Evolutionary conservation across 371 early-diverging fungal species (phyloP).

Genomic region (Rhizomucor pusillus): DNA sequence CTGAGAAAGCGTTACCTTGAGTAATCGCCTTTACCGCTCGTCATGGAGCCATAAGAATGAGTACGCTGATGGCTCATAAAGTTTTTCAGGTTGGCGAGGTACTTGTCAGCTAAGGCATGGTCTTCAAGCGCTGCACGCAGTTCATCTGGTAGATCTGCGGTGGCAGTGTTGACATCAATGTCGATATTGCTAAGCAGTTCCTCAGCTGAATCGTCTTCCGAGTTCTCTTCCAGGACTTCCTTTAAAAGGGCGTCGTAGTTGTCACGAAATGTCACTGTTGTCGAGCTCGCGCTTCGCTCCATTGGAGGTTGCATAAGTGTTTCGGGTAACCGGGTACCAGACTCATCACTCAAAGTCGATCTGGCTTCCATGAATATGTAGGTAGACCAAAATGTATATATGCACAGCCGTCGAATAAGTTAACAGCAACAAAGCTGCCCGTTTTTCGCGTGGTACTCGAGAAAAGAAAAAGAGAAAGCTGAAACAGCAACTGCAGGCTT

Average conservation of each 20-base stretch:
- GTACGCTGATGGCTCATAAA: conserved; percentile 50
- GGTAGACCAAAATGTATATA: too few species aligned
- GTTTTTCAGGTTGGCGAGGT: conserved; percentile 43
- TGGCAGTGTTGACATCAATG: conserved; percentile 42
- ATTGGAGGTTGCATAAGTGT: conserved; percentile 15
- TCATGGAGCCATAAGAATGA: conserved; percentile 37
- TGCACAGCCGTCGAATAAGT: too few species aligned
- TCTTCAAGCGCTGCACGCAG: conserved; percentile 54
- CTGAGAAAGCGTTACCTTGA: conserved; percentile 42
- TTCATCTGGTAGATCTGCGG: conserved; percentile 50
- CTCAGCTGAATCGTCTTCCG: conserved; percentile 38
- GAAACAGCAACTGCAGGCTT: too few species aligned
- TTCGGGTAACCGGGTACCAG: too few species aligned
- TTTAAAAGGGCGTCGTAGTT: conserved; percentile 59
- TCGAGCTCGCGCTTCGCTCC: conserved; percentile 39
- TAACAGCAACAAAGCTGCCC: too few species aligned
- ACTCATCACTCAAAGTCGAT: too few species aligned
- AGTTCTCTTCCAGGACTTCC: conserved; percentile 57
- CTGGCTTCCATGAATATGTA: too few species aligned
- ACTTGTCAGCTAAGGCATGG: conserved; percentile 46
- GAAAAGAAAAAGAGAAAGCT: too few species aligned
- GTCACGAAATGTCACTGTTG: conserved; percentile 36
- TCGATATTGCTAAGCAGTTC: conserved; percentile 16
- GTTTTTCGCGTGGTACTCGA: too few species aligned
- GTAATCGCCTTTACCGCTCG: conserved; percentile 35